Conservation (phyloP, 2,329 filamentous ascomycete genomes). For the Trichoderma sp. region DNA sequence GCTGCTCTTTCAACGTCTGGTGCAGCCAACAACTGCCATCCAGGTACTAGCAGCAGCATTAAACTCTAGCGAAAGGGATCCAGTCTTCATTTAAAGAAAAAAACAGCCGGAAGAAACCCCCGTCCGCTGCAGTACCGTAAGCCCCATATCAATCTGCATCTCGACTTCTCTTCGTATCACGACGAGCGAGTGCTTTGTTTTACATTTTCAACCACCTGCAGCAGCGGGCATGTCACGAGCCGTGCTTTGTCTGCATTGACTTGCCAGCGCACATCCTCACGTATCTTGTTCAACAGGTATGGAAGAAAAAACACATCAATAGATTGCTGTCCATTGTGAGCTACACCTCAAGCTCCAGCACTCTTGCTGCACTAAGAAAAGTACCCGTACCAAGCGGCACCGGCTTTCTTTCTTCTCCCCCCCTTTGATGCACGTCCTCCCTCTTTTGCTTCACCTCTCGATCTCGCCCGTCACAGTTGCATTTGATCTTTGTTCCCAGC, state of each 20-base stretch:
- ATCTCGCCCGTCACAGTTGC: neutral
- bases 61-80: neutral
- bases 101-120: neutral
- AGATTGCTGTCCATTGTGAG: neutral
- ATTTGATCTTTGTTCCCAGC: neutral
- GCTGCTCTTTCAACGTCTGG: neutral
- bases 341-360: neutral
- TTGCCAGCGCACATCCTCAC: neutral
- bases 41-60: neutral
- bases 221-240: slow-evolving; percentile 6
- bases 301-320: neutral
- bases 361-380: neutral
- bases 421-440: neutral
- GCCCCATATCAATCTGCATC: neutral
- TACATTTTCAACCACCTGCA: neutral
- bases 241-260: slow-evolving; percentile 12
- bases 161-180: neutral
- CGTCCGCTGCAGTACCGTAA: neutral
- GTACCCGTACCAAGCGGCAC: neutral
- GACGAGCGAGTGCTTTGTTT: neutral
- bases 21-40: neutral
- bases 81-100: neutral
- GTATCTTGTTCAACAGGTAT: neutral
- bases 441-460: neutral
- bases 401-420: neutral